These are phyloP conservation scores for Cucumis melo DNA, from an alignment of 306 rosid genomes.

Conservation along the genomic window DNA sequence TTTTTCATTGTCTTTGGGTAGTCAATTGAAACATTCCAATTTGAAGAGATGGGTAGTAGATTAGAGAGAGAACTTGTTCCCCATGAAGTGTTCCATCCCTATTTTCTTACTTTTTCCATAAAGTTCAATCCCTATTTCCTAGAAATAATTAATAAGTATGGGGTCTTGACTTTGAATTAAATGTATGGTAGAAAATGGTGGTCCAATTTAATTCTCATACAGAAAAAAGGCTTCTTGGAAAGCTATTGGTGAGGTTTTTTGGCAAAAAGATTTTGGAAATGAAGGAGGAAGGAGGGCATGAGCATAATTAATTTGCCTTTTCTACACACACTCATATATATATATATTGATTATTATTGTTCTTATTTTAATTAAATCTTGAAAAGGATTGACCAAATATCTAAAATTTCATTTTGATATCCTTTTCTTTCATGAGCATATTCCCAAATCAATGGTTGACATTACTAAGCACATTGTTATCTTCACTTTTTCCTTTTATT, in stretches of 20 bases:
- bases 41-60: too few species aligned
- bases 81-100: too few species aligned
- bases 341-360: too few species aligned
- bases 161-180: background rate
- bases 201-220: background rate
- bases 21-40: too few species aligned
- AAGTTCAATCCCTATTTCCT: background rate
- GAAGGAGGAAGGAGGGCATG: background rate
- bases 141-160: background rate
- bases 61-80: too few species aligned
- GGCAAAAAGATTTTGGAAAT: background rate
- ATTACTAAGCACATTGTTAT: background rate
- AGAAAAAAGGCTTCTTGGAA: background rate
- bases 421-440: background rate
- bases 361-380: too few species aligned
- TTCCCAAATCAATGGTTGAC: slow-evolving; percentile 1
- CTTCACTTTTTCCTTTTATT: background rate
- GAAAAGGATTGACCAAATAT: background rate
- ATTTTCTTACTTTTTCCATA: background rate
- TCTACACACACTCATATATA: too few species aligned
- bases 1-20: too few species aligned
- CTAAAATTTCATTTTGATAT: background rate
- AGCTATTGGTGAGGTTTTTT: background rate
- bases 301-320: too few species aligned
- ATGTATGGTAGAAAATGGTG: background rate